These are phyloP conservation scores for Verticillium nubilum DNA, from an alignment of 2,329 filamentous ascomycete genomes.

Conservation along the genomic window DNA sequence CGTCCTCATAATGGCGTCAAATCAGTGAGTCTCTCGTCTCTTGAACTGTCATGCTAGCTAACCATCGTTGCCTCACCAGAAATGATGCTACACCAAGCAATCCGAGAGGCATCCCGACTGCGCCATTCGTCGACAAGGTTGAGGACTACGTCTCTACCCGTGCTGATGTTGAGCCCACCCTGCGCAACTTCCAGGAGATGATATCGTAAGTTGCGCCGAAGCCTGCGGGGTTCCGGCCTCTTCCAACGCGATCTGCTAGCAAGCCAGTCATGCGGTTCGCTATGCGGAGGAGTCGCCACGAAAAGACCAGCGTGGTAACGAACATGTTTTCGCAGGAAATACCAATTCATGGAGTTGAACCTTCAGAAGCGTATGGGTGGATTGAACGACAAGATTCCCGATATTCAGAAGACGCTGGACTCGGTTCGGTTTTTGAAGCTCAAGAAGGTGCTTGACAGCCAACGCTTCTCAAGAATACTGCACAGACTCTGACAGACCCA, in stretches of 20 bases:
- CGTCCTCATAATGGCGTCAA: too few relatives aligned
- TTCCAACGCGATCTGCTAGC: background rate
- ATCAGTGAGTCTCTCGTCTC: too few relatives aligned
- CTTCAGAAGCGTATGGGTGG: slow-evolving; percentile 77
- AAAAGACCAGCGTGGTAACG: background rate
- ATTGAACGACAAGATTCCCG: slow-evolving; percentile 90
- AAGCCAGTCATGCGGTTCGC: background rate
- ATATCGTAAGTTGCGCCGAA: slow-evolving; percentile 62
- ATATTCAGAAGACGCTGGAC: slow-evolving; percentile 93
- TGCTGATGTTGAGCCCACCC: slow-evolving; percentile 72
- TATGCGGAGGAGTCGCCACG: background rate
- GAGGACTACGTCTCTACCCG: slow-evolving; percentile 80
- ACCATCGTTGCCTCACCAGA: slow-evolving; percentile 14
- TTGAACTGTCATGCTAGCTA: too few relatives aligned
- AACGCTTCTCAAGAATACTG: background rate
- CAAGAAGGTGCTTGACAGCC: slow-evolving; percentile 51
- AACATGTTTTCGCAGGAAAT: slow-evolving; percentile 62
- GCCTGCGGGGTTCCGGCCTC: background rate
- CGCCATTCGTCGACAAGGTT: slow-evolving; percentile 81
- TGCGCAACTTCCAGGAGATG: slow-evolving; percentile 88
- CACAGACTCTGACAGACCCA: slow-evolving; percentile 14
- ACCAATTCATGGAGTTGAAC: slow-evolving; percentile 98
- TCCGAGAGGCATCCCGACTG: slow-evolving; percentile 75
- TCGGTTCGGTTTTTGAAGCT: slow-evolving; percentile 81
- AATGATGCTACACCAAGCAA: slow-evolving; percentile 60